Percentiles rank a stretch among this genome's conserved stretches.
Conservation (phyloP, 306 rosid genomes). For the Oxytropis ochrocephala region DNA sequence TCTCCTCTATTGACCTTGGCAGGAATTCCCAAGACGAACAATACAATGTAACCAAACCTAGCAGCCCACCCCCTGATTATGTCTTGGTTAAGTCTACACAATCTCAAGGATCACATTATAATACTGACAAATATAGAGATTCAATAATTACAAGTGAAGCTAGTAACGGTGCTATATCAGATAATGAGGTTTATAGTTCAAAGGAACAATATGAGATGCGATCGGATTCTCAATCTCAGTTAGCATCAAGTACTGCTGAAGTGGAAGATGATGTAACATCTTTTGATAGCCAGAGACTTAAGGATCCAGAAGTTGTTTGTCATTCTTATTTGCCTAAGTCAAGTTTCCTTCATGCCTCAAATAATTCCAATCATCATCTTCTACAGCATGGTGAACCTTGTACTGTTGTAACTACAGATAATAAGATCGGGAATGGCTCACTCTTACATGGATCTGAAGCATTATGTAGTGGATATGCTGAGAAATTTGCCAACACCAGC, state of each 20-base stretch:
- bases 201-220: constrained; percentile 44
- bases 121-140: constrained; percentile 36
- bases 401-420: constrained; percentile 32
- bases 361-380: constrained; percentile 28
- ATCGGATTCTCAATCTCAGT: constrained; percentile 33
- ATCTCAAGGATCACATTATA: constrained; percentile 32
- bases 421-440: constrained; percentile 33
- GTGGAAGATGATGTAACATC: constrained; percentile 70
- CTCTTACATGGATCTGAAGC: constrained; percentile 32
- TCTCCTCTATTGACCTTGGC: constrained; percentile 40
- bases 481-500: constrained; percentile 33
- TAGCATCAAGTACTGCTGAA: constrained; percentile 30
- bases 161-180: constrained; percentile 26
- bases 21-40: constrained; percentile 31
- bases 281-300: constrained; percentile 69
- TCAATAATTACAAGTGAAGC: constrained; percentile 14
- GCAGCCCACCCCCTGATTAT: constrained; percentile 35
- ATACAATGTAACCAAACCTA: constrained; percentile 30
- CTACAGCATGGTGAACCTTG: constrained; percentile 34
- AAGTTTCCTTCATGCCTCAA: constrained; percentile 27
- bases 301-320: constrained; percentile 71
- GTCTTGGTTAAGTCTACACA: constrained; percentile 27
- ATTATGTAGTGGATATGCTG: constrained; percentile 46
- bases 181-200: constrained; percentile 26
- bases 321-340: constrained; percentile 43